Percentiles rank a stretch among this genome's conserved stretches.
These are phyloP conservation scores for Crithidia bombi DNA, from an alignment of 208 protist genomes.

Conservation along the genomic window DNA sequence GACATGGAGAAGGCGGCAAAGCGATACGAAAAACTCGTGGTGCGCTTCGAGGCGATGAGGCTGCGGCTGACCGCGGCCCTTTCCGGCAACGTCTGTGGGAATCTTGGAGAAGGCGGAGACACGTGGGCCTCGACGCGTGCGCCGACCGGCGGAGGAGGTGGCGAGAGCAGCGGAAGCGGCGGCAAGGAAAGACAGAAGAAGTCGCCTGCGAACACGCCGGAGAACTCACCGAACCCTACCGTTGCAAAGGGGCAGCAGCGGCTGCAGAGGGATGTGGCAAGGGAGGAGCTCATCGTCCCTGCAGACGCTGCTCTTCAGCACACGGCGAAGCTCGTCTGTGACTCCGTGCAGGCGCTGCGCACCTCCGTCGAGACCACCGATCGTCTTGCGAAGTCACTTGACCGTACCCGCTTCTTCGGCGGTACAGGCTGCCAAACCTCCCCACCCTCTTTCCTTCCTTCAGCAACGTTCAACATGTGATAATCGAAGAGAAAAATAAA, in stretches of 20 bases:
- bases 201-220: slow-evolving; percentile 3
- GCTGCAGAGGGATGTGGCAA: background rate
- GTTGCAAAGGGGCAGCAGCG: background rate
- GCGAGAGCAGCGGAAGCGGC: too few relatives aligned
- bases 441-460: background rate
- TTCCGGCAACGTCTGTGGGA: slow-evolving; percentile 5
- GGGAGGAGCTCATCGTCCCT: background rate
- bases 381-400: slow-evolving; percentile 19
- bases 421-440: too few relatives aligned
- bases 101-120: too few relatives aligned
- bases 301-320: background rate
- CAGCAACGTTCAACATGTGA: background rate
- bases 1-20: slow-evolving; percentile 34
- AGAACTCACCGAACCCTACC: slow-evolving; percentile 7
- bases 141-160: too few relatives aligned
- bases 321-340: slow-evolving; percentile 14
- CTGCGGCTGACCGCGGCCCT: slow-evolving; percentile 42
- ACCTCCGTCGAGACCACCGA: slow-evolving; percentile 22
- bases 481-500: background rate
- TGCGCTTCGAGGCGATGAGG: slow-evolving; percentile 42
- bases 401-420: slow-evolving; percentile 9
- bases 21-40: slow-evolving; percentile 36
- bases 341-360: slow-evolving; percentile 29
- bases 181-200: background rate
- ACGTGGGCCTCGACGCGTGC: too few relatives aligned